Percentiles rank a stretch among this genome's conserved stretches.
phyloP scores from a whole-genome alignment of 225 moss, liverwort and hornwort species.

The Sphagnum tenellum region DNA sequence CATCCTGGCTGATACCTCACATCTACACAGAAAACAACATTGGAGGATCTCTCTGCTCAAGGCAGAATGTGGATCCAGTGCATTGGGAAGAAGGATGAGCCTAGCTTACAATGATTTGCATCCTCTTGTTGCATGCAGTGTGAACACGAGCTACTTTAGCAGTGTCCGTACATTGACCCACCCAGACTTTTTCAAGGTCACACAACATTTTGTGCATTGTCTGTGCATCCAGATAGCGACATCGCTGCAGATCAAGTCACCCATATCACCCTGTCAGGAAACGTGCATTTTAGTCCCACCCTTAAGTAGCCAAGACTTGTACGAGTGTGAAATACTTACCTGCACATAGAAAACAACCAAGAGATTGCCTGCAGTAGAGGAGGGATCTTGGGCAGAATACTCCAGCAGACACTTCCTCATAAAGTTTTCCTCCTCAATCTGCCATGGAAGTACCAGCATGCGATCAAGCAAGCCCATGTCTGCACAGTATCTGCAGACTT shows the following conservation, averaged over 20 bases:
- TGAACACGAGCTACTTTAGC: slow-evolving; percentile 36
- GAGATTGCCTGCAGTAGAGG: slow-evolving; percentile 70
- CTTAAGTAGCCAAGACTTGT: no score
- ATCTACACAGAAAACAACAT: no score
- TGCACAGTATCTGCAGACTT: slow-evolving; percentile 72
- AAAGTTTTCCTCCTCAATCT: slow-evolving; percentile 75
- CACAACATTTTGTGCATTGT: slow-evolving; percentile 56
- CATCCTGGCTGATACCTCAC: no score
- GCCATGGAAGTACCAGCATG: slow-evolving; percentile 82
- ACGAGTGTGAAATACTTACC: slow-evolving; percentile 19
- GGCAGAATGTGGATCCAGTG: no score
- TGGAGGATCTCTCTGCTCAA: no score
- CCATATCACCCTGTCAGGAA: background rate
- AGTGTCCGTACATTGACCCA: slow-evolving; percentile 49
- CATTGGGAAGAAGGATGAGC: background rate
- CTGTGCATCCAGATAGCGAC: slow-evolving; percentile 73
- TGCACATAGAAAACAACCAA: slow-evolving; percentile 76
- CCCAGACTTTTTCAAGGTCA: slow-evolving; percentile 53
- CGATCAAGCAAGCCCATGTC: slow-evolving; percentile 48
- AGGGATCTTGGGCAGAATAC: slow-evolving; percentile 70
- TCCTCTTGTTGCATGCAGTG: slow-evolving; percentile 59
- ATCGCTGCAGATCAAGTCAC: slow-evolving; percentile 24
- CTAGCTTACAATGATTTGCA: slow-evolving; percentile 60
- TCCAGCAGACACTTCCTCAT: slow-evolving; percentile 75
- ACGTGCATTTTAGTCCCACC: no score